Percentiles rank a stretch among this genome's conserved stretches.
Evolutionary conservation across 2,329 filamentous ascomycete species (phyloP).

Genomic region (Aspergillus tubingensis): DNA sequence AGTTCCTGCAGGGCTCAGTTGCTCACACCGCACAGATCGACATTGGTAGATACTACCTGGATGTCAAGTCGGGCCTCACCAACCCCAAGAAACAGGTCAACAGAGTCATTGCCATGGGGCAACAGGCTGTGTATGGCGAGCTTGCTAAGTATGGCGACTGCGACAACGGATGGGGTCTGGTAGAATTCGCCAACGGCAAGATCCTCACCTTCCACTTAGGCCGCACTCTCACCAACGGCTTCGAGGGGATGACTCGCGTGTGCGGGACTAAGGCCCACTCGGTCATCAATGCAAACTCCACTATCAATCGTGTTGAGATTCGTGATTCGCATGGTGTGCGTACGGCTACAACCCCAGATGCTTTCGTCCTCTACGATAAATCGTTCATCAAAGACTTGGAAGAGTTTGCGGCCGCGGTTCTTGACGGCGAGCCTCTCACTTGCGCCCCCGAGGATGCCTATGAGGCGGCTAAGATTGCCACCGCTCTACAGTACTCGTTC

Average conservation of each 20-base stretch:
- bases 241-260: conserved; percentile 36
- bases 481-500: conserved; percentile 12
- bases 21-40: conserved; percentile 2
- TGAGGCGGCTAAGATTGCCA: conserved; percentile 11
- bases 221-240: conserved; percentile 41
- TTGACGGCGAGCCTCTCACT: conserved; percentile 5
- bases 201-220: conserved; percentile 38
- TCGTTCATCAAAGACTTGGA: conserved; percentile 9
- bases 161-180: conserved; percentile 34
- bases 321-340: conserved; percentile 7
- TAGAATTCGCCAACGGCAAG: conserved; percentile 43
- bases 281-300: conserved; percentile 8
- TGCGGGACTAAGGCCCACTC: conserved; percentile 38
- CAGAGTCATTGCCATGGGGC: conserved; percentile 11
- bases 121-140: conserved; percentile 10
- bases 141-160: conserved; percentile 10
- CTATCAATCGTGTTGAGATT: conserved; percentile 2
- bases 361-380: conserved; percentile 9
- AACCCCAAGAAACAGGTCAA: conserved; percentile 15
- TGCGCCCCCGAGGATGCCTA: conserved; percentile 12
- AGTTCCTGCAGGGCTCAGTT: neutral
- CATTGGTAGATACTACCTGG: conserved; percentile 7
- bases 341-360: conserved; percentile 4
- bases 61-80: conserved; percentile 9
- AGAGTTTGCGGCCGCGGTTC: conserved; percentile 10